These are phyloP conservation scores for Russula dissimulans DNA, from an alignment of 768 basidiomycete genomes.

Conservation along the genomic window DNA sequence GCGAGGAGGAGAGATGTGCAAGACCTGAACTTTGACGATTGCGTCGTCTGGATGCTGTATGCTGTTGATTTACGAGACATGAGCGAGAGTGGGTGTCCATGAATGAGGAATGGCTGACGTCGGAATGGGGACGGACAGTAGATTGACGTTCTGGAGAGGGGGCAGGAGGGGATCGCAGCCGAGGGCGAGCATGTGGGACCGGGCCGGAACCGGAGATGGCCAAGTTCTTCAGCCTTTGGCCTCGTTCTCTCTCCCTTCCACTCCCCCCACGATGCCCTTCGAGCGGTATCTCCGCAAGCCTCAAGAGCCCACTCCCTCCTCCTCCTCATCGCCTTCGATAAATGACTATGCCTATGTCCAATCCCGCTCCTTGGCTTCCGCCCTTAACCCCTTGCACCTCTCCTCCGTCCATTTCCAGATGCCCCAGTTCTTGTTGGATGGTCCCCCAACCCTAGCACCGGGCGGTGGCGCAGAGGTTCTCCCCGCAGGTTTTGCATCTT, in stretches of 20 bases:
- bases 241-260: not conserved
- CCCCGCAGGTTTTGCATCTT: slow-evolving; percentile 25
- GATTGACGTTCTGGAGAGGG: slow-evolving; percentile 46
- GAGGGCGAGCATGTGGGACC: slow-evolving; percentile 23
- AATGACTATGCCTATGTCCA: slow-evolving; percentile 10
- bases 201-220: slow-evolving; percentile 25
- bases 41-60: slow-evolving; percentile 69
- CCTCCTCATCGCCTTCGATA: slow-evolving; percentile 5
- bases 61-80: slow-evolving; percentile 28
- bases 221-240: not conserved
- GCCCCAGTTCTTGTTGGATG: slow-evolving; percentile 52
- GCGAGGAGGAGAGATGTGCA: slow-evolving; percentile 14
- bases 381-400: not conserved
- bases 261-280: slow-evolving; percentile 16
- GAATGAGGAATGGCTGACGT: slow-evolving; percentile 29
- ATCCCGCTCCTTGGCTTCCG: not conserved
- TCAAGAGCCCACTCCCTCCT: slow-evolving; percentile 1
- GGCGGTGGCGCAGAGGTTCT: slow-evolving; percentile 71
- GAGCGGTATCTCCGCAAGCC: slow-evolving; percentile 14
- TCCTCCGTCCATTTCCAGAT: slow-evolving; percentile 40
- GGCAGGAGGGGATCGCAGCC: slow-evolving; percentile 54
- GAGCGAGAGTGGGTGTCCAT: not conserved
- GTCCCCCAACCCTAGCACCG: slow-evolving; percentile 51
- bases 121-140: slow-evolving; percentile 54
- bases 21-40: slow-evolving; percentile 63